A percentile compares a stretch with the other conserved stretches of the same genome.
Evolutionary conservation across 2,329 filamentous ascomycete species (phyloP).

Genomic region (Aspergillus fischeri): DNA sequence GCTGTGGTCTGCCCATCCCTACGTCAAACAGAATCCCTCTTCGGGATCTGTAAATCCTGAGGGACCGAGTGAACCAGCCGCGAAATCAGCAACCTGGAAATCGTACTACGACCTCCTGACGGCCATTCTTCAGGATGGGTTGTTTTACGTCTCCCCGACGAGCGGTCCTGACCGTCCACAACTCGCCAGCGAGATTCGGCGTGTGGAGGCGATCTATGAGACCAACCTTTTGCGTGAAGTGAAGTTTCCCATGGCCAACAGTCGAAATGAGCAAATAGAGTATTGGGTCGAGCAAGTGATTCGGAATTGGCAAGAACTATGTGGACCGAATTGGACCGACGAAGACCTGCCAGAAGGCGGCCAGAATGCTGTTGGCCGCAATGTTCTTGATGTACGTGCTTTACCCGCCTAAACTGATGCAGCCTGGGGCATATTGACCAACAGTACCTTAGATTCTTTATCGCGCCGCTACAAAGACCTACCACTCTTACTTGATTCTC

Average conservation of each 20-base stretch:
- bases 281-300: conserved; percentile 74
- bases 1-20: conserved; percentile 38
- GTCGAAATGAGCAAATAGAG: conserved; percentile 75
- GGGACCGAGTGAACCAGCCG: conserved; percentile 17
- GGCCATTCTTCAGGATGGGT: conserved; percentile 60
- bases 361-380: conserved; percentile 68
- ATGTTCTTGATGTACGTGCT: conserved; percentile 62
- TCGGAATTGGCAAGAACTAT: conserved; percentile 78
- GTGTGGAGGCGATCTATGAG: conserved; percentile 76
- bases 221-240: conserved; percentile 71
- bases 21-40: conserved; percentile 28
- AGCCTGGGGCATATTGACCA: conserved; percentile 9
- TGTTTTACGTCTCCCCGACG: conserved; percentile 34
- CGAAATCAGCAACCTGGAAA: conserved; percentile 63
- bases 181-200: conserved; percentile 72
- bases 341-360: conserved; percentile 77
- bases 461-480: conserved; percentile 85
- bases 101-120: conserved; percentile 81
- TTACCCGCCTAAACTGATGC: not conserved
- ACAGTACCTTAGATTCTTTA: conserved; percentile 65
- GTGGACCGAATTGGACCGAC: conserved; percentile 75
- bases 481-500: conserved; percentile 86
- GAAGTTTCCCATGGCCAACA: conserved; percentile 77
- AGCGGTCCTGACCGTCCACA: conserved; percentile 51
- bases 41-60: conserved; percentile 16